A percentile compares a stretch with the other conserved stretches of the same genome.
Conservation (phyloP, 331 rosid genomes). For the Quercus tomentella region DNA sequence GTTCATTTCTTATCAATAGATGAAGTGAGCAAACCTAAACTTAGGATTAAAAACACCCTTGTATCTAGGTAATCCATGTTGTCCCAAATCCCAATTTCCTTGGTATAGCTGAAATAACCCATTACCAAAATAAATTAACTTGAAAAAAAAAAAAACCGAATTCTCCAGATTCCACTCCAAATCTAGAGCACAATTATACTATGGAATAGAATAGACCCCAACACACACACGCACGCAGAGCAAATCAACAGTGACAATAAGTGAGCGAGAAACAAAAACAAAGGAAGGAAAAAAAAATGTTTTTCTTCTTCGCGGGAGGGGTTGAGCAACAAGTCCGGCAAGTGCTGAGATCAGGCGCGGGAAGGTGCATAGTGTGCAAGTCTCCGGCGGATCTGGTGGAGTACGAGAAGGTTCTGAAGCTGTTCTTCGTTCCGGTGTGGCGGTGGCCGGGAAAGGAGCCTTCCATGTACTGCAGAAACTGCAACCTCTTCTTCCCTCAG, state of each 20-base stretch:
- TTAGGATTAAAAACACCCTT: no score
- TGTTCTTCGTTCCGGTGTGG: slow-evolving; percentile 86
- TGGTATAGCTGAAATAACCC: no score
- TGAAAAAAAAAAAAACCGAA: no score
- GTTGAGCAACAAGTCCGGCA: slow-evolving; percentile 66
- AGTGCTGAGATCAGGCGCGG: slow-evolving; percentile 63
- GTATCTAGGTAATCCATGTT: no score
- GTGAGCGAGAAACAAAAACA: background rate
- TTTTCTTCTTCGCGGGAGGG: slow-evolving; percentile 87
- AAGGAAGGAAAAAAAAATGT: slow-evolving; percentile 21
- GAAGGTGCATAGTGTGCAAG: slow-evolving; percentile 65
- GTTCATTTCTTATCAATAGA: no score
- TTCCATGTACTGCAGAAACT: slow-evolving; percentile 49
- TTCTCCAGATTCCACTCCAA: no score
- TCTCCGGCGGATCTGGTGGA: slow-evolving; percentile 66
- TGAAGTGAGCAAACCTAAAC: no score
- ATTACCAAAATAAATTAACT: no score
- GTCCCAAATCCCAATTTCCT: no score
- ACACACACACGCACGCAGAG: no score
- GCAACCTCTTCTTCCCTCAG: slow-evolving; percentile 59
- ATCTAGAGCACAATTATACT: no score
- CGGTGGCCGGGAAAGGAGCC: slow-evolving; percentile 82
- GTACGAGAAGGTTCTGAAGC: slow-evolving; percentile 74
- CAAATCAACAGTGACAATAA: background rate
- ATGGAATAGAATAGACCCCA: no score